These are phyloP conservation scores for Aspergillus pseudoterreus DNA, from an alignment of 2,329 filamentous ascomycete species.

Conservation along the genomic window DNA sequence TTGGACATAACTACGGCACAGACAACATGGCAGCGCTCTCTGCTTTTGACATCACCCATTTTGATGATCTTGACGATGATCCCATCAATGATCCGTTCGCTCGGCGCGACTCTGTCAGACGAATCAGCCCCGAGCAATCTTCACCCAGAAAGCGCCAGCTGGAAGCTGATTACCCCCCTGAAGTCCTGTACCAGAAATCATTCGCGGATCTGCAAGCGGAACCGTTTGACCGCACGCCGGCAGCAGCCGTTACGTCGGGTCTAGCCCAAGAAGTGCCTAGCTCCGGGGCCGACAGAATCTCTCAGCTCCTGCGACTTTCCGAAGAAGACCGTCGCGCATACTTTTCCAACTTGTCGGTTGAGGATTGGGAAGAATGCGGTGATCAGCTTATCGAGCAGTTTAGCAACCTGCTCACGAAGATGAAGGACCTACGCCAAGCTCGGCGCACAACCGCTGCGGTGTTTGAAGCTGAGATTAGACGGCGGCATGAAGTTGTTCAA, in stretches of 20 bases:
- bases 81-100: constrained; percentile 30
- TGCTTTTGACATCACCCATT: constrained; percentile 29
- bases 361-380: constrained; percentile 60
- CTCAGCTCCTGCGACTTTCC: constrained; percentile 33
- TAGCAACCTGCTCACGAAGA: constrained; percentile 46
- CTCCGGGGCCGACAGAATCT: constrained; percentile 31
- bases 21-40: constrained; percentile 26
- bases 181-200: constrained; percentile 43
- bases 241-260: constrained; percentile 23
- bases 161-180: constrained; percentile 47
- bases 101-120: constrained; percentile 24
- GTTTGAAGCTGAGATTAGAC: constrained; percentile 55
- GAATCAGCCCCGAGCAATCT: constrained; percentile 21
- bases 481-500: constrained; percentile 50
- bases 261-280: constrained; percentile 18
- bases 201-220: constrained; percentile 50
- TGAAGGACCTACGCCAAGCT: constrained; percentile 51
- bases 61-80: constrained; percentile 30
- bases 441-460: constrained; percentile 51
- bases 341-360: constrained; percentile 50
- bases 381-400: constrained; percentile 59
- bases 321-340: constrained; percentile 45
- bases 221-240: constrained; percentile 45
- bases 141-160: constrained; percentile 28
- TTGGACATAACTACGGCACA: constrained; percentile 18